Conservation (phyloP, 169 alveolate genomes). For the Plasmodium adleri region DNA sequence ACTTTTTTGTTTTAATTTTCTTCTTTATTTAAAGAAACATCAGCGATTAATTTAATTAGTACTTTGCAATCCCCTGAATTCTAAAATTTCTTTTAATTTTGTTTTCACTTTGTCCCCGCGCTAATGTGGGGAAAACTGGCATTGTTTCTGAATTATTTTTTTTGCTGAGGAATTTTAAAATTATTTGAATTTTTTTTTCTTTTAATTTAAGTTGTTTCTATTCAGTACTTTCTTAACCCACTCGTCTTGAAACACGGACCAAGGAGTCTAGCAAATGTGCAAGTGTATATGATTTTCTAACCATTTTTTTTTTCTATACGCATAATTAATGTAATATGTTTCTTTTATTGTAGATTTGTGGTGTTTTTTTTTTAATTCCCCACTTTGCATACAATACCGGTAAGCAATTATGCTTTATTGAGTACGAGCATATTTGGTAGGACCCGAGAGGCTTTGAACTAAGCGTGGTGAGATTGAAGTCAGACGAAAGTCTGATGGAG, state of each 20-base stretch:
- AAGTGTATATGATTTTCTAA: slow-evolving; percentile 17
- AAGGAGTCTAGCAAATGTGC: slow-evolving; percentile 93
- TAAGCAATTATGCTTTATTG: too few species aligned
- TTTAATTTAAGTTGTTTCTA: slow-evolving; percentile 48
- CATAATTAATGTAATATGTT: slow-evolving; percentile 20
- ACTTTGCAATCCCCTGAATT: not conserved
- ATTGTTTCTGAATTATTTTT: not conserved
- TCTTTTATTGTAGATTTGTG: slow-evolving; percentile 1
- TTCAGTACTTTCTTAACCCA: slow-evolving; percentile 76
- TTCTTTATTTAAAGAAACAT: slow-evolving; percentile 36
- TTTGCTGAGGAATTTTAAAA: slow-evolving; percentile 42
- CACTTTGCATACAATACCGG: slow-evolving; percentile 6
- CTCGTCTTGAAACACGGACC: slow-evolving; percentile 97
- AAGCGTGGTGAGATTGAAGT: slow-evolving; percentile 93
- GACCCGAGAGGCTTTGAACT: slow-evolving; percentile 95
- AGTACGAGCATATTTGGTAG: slow-evolving; percentile 92
- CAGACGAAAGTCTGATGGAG: slow-evolving; percentile 93
- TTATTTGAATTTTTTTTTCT: not conserved
- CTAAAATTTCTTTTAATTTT: not conserved
- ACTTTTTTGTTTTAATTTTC: not conserved
- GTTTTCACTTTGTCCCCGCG: not conserved
- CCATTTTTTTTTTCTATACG: slow-evolving; percentile 15
- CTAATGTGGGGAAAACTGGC: not conserved
- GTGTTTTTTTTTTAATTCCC: not conserved
- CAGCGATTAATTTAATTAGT: slow-evolving; percentile 17